Evolutionary conservation across 192 early-diverging fungal genomes (phyloP).

Genomic region (Powellomyces hirtus): DNA sequence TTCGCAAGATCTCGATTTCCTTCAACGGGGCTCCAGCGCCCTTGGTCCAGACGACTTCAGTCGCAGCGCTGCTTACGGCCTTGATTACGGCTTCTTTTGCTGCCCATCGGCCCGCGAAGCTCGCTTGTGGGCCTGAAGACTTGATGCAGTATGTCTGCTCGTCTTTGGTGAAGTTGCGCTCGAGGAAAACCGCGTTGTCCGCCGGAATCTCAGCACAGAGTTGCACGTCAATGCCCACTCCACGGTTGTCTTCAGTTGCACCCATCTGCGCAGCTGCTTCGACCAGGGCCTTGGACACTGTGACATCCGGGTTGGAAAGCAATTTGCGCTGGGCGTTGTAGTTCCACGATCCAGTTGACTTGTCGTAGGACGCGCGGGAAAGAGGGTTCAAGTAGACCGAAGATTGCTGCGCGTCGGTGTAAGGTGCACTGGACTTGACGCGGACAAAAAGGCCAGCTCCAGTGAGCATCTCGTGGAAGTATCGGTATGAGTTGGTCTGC

Average conservation of each 20-base stretch:
- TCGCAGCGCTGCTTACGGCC: constrained; percentile 71
- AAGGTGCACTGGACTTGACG: constrained; percentile 84
- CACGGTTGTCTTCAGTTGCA: constrained; percentile 23
- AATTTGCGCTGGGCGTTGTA: constrained; percentile 49
- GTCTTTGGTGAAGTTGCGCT: constrained; percentile 84
- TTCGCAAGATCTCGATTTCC: constrained; percentile 83
- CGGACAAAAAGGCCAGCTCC: constrained; percentile 79
- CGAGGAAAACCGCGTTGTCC: constrained; percentile 80
- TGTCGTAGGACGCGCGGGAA: constrained; percentile 78
- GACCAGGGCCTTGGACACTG: constrained; percentile 50
- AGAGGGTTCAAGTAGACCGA: constrained; percentile 85
- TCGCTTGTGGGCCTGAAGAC: constrained; percentile 71
- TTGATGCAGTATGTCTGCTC: constrained; percentile 78
- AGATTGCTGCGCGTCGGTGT: constrained; percentile 75
- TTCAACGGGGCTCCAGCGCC: constrained; percentile 82
- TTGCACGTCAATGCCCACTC: constrained; percentile 64
- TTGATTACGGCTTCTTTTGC: constrained; percentile 97
- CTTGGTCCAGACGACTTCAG: constrained; percentile 66
- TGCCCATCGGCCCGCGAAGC: constrained; percentile 91
- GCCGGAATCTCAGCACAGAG: constrained; percentile 76
- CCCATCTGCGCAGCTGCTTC: constrained; percentile 38
- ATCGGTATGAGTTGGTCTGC: constrained; percentile 80
- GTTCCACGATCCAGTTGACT: constrained; percentile 63
- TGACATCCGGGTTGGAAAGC: constrained; percentile 48
- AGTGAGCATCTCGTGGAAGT: constrained; percentile 85